Base-by-base conservation (phyloP, 2,329 filamentous ascomycete genomes). In the Colletotrichum graminicola region DNA sequence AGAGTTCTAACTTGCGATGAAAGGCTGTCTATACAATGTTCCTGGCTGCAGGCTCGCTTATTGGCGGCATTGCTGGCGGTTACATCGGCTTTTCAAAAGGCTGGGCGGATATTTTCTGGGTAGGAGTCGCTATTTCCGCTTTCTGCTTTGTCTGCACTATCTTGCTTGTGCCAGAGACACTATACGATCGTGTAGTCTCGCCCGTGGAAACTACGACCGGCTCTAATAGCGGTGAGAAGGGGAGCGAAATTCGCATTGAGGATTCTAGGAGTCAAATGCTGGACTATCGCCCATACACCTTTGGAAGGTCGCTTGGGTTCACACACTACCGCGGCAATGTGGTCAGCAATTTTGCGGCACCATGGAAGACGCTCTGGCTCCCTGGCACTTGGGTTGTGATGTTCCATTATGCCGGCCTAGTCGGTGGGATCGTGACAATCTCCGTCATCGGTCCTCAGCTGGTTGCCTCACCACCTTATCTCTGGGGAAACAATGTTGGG, bases 341-440 rank as follows among this genome's bases (percentile, higher is more conserved):
- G 1, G 3, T 66, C 6, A 63, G 71, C 43, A 75, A 77, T 7
- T 76, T 79, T 57, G 26, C 71, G 12, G 76, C 77, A 36, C 78
- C 79, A 2, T 78, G 78, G 75, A 67, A 57, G 4, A 79, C 78
- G 0, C 75, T 80, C 8, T 65, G 61, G 0, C 75, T 82, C 0
- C 81, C 81, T 0, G 78, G 78, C 0, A 79, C 78, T 0, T 82
- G 79, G 80, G 74, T 83, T 0, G 78, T 81, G 1, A 82, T 79
- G 76, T 67, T 81, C 3, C 80, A 82, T 60, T 83, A 82, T 39
- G 79, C 79, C 12, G 79, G 80, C 0, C 74, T 83, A 0, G 79
- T 82, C 0, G 81, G 81, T 2, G 78, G 77, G 3, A 76, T 80
- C 2, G 77, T 80, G 1, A 78, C 80, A 0, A 78, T 82, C 2